These are phyloP conservation scores for Smallanthus sonchifolius DNA, from an alignment of 129 eudicot species.

Conservation along the genomic window DNA sequence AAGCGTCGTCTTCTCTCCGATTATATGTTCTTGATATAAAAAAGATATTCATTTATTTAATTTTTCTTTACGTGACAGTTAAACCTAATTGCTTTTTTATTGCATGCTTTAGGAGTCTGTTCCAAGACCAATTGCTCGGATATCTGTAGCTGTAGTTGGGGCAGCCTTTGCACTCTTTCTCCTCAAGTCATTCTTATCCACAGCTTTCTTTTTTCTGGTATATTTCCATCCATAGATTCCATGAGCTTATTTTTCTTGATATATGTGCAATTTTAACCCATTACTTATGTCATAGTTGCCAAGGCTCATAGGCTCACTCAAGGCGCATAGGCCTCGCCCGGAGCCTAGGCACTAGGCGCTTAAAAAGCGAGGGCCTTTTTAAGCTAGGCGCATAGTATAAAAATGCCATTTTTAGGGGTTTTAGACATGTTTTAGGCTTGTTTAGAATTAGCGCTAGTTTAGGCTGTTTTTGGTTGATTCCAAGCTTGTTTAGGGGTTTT, in stretches of 20 bases:
- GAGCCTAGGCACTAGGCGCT: background rate
- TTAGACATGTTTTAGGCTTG: too few relatives aligned
- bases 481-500: too few relatives aligned
- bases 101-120: slow-evolving; percentile 45
- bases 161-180: slow-evolving; percentile 47
- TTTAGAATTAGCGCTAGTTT: too few relatives aligned
- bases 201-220: slow-evolving; percentile 76
- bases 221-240: background rate
- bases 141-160: slow-evolving; percentile 58
- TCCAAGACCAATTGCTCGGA: slow-evolving; percentile 91
- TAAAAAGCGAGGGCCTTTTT: background rate
- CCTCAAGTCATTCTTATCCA: slow-evolving; percentile 71
- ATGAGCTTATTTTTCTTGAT: background rate
- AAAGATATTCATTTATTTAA: background rate
- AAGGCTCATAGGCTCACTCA: background rate
- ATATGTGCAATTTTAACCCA: background rate
- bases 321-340: background rate
- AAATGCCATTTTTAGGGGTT: too few relatives aligned
- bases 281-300: background rate
- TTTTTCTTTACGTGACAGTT: background rate
- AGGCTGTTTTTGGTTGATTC: too few relatives aligned
- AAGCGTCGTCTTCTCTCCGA: slow-evolving; percentile 38
- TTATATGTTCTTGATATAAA: background rate
- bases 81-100: background rate
- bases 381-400: too few relatives aligned